Evolutionary conservation across 352 stramenopile species (phyloP).

Genomic region (Thalassiosira gravida): DNA sequence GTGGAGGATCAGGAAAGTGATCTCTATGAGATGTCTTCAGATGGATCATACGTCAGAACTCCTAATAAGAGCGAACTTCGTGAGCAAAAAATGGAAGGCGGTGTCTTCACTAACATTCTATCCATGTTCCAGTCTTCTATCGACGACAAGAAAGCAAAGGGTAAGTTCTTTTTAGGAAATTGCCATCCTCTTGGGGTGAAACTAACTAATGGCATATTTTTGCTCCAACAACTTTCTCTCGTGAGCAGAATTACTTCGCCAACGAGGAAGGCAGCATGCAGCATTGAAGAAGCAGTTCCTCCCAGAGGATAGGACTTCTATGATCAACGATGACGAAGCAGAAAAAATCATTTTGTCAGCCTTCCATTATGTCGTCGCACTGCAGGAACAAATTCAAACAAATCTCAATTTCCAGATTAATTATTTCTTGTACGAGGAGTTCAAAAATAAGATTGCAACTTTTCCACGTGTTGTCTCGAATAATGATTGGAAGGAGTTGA

Average conservation of each 20-base stretch:
- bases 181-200: no score
- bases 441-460: slow-evolving; percentile 56
- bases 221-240: no score
- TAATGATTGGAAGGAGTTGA: no score
- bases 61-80: slow-evolving; percentile 32
- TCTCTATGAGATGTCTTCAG: slow-evolving; percentile 8
- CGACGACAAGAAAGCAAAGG: slow-evolving; percentile 39
- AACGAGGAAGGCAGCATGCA: slow-evolving; percentile 33
- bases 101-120: slow-evolving; percentile 6
- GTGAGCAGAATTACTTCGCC: slow-evolving; percentile 46
- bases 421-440: slow-evolving; percentile 68
- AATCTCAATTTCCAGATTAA: slow-evolving; percentile 73
- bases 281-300: slow-evolving; percentile 66
- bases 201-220: no score
- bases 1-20: slow-evolving; percentile 17
- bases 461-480: slow-evolving; percentile 50
- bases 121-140: slow-evolving; percentile 16
- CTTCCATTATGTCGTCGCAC: slow-evolving; percentile 70
- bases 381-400: slow-evolving; percentile 66
- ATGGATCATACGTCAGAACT: slow-evolving; percentile 30
- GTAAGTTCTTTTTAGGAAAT: slow-evolving; percentile 21
- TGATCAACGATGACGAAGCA: slow-evolving; percentile 74
- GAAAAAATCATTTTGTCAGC: slow-evolving; percentile 65
- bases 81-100: slow-evolving; percentile 35
- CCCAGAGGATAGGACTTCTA: slow-evolving; percentile 63